Evolutionary conservation across 768 basidiomycete genomes (phyloP).

Genomic region (Pluteus cervinus): DNA sequence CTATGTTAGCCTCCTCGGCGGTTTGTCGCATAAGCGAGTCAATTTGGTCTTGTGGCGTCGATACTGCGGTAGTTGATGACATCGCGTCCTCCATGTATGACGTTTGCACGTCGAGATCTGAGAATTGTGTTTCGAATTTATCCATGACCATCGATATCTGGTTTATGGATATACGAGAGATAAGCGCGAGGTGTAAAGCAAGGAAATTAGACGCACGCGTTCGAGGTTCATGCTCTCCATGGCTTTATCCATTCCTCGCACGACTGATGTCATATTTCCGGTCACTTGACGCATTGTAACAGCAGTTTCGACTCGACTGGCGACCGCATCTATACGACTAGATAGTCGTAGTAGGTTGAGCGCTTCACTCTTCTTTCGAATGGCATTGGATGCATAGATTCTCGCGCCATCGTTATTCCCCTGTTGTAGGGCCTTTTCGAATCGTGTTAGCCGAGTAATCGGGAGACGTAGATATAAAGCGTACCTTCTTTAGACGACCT

Average conservation of each 20-base stretch:
- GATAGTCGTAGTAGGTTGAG: slow-evolving; percentile 87
- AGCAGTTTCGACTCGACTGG: slow-evolving; percentile 94
- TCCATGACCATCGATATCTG: slow-evolving; percentile 99
- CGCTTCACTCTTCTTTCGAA: slow-evolving; percentile 94
- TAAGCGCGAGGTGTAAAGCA: background rate
- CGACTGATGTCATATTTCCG: slow-evolving; percentile 94
- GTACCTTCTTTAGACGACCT: slow-evolving; percentile 86
- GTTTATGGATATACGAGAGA: background rate
- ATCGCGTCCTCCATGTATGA: slow-evolving; percentile 98
- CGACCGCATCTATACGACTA: slow-evolving; percentile 94
- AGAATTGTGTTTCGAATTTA: slow-evolving; percentile 95
- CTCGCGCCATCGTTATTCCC: slow-evolving; percentile 95
- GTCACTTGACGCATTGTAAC: slow-evolving; percentile 98
- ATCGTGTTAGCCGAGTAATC: slow-evolving; percentile 4
- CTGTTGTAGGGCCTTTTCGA: slow-evolving; percentile 81
- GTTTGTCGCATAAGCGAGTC: slow-evolving; percentile 88
- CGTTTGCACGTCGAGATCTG: slow-evolving; percentile 96
- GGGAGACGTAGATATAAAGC: slow-evolving; percentile 5
- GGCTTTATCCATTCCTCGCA: slow-evolving; percentile 97
- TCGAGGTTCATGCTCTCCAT: slow-evolving; percentile 99
- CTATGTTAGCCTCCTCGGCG: slow-evolving; percentile 95
- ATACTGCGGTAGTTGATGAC: slow-evolving; percentile 85
- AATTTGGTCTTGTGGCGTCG: slow-evolving; percentile 96
- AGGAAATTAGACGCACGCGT: slow-evolving; percentile 47
- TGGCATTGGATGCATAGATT: slow-evolving; percentile 97